Evolutionary conservation across 306 rosid species (phyloP).

Genomic region (Gastrolobium bilobum): DNA sequence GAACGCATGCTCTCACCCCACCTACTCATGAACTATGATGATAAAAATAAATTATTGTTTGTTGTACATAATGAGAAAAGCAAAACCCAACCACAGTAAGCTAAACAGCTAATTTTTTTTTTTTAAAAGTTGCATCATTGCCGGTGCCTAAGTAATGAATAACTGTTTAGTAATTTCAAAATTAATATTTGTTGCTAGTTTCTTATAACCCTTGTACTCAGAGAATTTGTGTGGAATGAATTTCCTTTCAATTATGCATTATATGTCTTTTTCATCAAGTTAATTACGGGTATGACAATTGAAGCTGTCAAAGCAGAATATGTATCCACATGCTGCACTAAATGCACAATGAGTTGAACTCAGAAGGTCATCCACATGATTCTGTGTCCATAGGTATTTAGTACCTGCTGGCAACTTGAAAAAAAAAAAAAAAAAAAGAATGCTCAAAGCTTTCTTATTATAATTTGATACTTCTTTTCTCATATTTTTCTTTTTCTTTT

Average conservation of each 20-base stretch:
- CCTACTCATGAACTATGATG: no score
- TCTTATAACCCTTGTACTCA: not conserved
- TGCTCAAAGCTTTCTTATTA: conserved; percentile 5
- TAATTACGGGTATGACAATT: conserved; percentile 36
- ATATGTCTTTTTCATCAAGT: conserved; percentile 2
- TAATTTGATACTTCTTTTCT: conserved; percentile 1
- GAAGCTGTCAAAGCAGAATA: conserved; percentile 36
- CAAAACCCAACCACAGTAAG: no score
- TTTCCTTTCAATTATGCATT: not conserved
- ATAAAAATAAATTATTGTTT: no score
- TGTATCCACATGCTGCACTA: conserved; percentile 52
- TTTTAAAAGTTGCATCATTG: not conserved
- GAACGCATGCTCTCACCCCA: no score
- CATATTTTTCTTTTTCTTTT: not conserved
- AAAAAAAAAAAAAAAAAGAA: not conserved
- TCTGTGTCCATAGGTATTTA: conserved; percentile 52
- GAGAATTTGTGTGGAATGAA: not conserved
- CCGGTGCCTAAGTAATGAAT: not conserved
- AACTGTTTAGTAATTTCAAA: not conserved
- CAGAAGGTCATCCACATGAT: conserved; percentile 59
- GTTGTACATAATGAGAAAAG: not conserved
- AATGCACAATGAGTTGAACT: conserved; percentile 46
- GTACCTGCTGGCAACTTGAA: conserved; percentile 31
- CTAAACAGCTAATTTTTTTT: not conserved
- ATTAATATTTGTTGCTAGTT: not conserved